These are phyloP conservation scores for Amoeboaphelidium occidentale DNA, from an alignment of 371 early-diverging fungal genomes.

Conservation along the genomic window DNA sequence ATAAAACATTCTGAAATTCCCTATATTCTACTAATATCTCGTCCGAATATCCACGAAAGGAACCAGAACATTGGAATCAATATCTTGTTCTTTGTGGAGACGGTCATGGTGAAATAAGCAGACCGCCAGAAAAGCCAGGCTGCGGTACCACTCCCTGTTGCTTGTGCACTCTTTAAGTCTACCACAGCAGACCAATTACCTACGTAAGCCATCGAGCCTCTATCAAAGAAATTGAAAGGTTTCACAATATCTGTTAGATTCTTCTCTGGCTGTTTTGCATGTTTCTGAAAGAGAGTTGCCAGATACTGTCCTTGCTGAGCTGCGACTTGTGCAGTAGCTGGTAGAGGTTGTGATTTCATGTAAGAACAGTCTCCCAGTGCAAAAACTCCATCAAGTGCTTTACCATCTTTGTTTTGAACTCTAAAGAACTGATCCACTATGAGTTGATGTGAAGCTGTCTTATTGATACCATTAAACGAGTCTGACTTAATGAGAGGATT, in stretches of 20 bases:
- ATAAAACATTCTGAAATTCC: no score
- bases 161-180: no score
- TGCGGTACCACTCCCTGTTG: constrained; percentile 1
- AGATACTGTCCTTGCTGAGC: constrained; percentile 39
- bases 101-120: constrained; percentile 45
- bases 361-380: constrained; percentile 74
- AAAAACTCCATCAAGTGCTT: constrained; percentile 15
- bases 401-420: constrained; percentile 31
- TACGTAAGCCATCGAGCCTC: constrained; percentile 54
- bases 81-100: constrained; percentile 39
- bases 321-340: constrained; percentile 73
- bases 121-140: constrained; percentile 56
- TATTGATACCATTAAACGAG: constrained; percentile 14
- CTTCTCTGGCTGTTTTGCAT: neutral
- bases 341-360: constrained; percentile 26
- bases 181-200: constrained; percentile 27
- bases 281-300: constrained; percentile 8
- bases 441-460: constrained; percentile 15
- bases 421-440: constrained; percentile 39
- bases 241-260: constrained; percentile 2
- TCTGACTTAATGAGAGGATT: constrained; percentile 28
- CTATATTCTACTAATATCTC: constrained; percentile 11
- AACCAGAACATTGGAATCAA: constrained; percentile 46
- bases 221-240: constrained; percentile 41
- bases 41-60: constrained; percentile 32